phyloP scores from a whole-genome alignment of 331 rosid genomes.

The Dryas integrifolia region DNA sequence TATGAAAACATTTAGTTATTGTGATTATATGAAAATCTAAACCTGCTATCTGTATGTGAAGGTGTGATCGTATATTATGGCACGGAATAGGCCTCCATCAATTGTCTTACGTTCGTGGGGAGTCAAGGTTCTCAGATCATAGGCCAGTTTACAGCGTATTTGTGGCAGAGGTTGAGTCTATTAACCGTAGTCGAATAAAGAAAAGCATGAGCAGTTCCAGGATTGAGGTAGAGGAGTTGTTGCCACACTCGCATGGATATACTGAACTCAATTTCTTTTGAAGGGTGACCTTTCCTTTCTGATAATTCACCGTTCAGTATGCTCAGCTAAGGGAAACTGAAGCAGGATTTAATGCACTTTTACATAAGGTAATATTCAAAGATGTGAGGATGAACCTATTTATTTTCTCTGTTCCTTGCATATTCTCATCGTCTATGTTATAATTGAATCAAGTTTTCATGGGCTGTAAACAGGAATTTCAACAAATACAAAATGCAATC shows the following conservation, averaged over 20 bases:
- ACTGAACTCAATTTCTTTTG: slow-evolving; percentile 52
- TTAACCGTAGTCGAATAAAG: slow-evolving; percentile 65
- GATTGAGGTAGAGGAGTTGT: slow-evolving; percentile 87
- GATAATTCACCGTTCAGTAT: slow-evolving; percentile 10
- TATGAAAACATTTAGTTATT: background rate
- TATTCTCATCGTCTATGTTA: background rate
- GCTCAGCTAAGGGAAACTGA: slow-evolving; percentile 32
- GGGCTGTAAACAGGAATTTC: slow-evolving; percentile 19
- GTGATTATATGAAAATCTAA: slow-evolving; percentile 19
- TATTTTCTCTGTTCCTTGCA: slow-evolving; percentile 7
- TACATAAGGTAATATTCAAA: slow-evolving; percentile 38
- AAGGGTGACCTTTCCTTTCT: slow-evolving; percentile 27
- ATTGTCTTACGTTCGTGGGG: slow-evolving; percentile 91
- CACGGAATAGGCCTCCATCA: slow-evolving; percentile 88
- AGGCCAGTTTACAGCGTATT: slow-evolving; percentile 87
- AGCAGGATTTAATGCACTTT: slow-evolving; percentile 17
- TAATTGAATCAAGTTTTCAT: background rate
- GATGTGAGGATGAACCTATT: background rate
- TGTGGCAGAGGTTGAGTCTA: slow-evolving; percentile 77
- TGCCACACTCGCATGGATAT: slow-evolving; percentile 62
- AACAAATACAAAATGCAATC: slow-evolving; percentile 12
- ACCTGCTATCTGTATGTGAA: slow-evolving; percentile 35
- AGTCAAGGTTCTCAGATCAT: slow-evolving; percentile 94
- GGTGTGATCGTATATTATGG: slow-evolving; percentile 99
- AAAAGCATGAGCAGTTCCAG: slow-evolving; percentile 85